Evolutionary conservation across 352 stramenopile species (phyloP).

Genomic region (Thalassiosira livingstoniorum): DNA sequence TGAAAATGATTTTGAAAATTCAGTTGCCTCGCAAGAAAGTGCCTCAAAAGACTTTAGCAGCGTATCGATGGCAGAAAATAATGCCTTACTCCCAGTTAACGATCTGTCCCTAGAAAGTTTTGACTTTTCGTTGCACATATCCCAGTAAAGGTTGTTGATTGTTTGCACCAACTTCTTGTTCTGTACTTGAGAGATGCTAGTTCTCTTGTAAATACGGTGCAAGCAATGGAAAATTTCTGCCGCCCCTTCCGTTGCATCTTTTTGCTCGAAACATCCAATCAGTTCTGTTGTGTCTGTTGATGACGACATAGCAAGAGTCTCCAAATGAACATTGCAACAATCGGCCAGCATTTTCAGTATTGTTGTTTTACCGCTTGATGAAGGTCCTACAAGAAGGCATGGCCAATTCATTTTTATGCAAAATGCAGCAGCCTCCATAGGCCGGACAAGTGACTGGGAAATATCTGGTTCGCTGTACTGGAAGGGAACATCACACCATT

Average conservation of each 20-base stretch:
- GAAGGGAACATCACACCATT: conserved; percentile 58
- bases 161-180: conserved; percentile 63
- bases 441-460: conserved; percentile 76
- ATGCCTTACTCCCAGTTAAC: conserved; percentile 31
- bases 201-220: conserved; percentile 52
- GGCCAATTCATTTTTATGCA: conserved; percentile 96
- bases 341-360: conserved; percentile 80
- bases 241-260: conserved; percentile 87
- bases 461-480: conserved; percentile 60
- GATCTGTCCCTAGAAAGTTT: conserved; percentile 41
- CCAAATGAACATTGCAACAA: conserved; percentile 84
- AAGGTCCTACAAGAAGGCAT: conserved; percentile 92
- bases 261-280: conserved; percentile 99
- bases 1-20: conserved; percentile 42
- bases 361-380: conserved; percentile 77
- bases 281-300: conserved; percentile 99
- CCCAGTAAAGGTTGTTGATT: conserved; percentile 51
- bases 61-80: conserved; percentile 53
- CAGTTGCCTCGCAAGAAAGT: conserved; percentile 22
- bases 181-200: conserved; percentile 76
- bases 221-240: conserved; percentile 54
- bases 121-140: conserved; percentile 46
- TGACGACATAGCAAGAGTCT: conserved; percentile 96
- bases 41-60: conserved; percentile 51
- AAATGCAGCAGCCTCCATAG: conserved; percentile 94